phyloP scores from a whole-genome alignment of 169 alveolate genomes.

The Condylostoma magnum region DNA sequence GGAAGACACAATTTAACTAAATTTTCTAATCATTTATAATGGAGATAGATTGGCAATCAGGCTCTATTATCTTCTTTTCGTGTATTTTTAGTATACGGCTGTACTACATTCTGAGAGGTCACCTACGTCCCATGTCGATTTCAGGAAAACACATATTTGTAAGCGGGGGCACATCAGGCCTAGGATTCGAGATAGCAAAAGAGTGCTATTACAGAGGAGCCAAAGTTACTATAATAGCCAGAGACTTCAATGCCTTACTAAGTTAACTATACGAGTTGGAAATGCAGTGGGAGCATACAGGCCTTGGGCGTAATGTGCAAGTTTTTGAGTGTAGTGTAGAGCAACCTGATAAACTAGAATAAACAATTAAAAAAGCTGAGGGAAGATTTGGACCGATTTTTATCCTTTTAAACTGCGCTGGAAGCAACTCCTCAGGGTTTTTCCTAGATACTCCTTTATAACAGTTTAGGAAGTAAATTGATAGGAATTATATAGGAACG shows the following conservation, averaged over 20 bases:
- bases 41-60: no score
- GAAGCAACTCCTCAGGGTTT: background rate
- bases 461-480: conserved; percentile 2
- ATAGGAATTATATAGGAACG: background rate
- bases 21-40: no score
- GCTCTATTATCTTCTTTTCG: no score
- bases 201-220: conserved; percentile 21
- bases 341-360: conserved; percentile 2
- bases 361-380: background rate
- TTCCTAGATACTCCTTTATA: background rate
- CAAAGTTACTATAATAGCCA: background rate
- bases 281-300: background rate
- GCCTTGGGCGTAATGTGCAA: conserved; percentile 10
- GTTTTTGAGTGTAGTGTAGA: background rate
- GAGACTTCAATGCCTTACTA: background rate
- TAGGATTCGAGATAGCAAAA: conserved; percentile 1
- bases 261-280: background rate
- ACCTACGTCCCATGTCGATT: background rate
- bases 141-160: conserved; percentile 16
- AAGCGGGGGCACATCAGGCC: conserved; percentile 25
- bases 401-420: background rate
- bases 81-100: conserved; percentile 4
- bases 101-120: conserved; percentile 11
- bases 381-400: conserved; percentile 5
- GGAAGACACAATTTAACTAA: no score